A percentile compares a stretch with the other conserved stretches of the same genome.
Conservation (phyloP, 192 early-diverging fungal species). For the Coemansia sp. region DNA sequence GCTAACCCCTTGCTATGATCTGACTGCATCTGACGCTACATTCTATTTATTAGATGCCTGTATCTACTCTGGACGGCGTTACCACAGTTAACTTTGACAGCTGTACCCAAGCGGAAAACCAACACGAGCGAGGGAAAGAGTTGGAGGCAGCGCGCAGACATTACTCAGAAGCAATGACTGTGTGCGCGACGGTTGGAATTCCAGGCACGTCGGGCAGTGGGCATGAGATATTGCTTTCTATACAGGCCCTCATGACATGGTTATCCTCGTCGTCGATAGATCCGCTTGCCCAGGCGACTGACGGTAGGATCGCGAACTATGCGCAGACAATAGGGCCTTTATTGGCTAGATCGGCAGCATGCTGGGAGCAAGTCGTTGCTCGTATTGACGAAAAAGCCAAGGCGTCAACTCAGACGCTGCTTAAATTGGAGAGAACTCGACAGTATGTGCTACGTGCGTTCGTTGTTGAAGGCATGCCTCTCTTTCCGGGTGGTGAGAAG, state of each 20-base stretch:
- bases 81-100: conserved; percentile 7
- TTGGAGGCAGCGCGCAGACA: conserved; percentile 7
- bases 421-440: conserved; percentile 11
- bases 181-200: conserved; percentile 14
- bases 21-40: not conserved
- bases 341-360: not conserved
- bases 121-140: not conserved
- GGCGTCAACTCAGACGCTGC: not conserved
- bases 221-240: conserved; percentile 5
- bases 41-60: conserved; percentile 6
- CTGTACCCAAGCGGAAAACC: not conserved
- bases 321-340: not conserved
- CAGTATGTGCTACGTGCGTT: conserved; percentile 39
- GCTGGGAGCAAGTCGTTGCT: conserved; percentile 11
- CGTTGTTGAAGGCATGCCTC: conserved; percentile 12
- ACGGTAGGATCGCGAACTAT: not conserved
- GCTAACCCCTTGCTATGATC: not conserved
- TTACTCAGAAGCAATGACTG: not conserved
- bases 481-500: not conserved
- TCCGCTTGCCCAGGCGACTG: not conserved
- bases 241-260: conserved; percentile 9
- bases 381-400: not conserved
- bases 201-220: not conserved
- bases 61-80: conserved; percentile 1
- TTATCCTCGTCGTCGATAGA: not conserved